Conservation (phyloP, 345 rosid genomes). For the Rubroshorea leprosula region DNA sequence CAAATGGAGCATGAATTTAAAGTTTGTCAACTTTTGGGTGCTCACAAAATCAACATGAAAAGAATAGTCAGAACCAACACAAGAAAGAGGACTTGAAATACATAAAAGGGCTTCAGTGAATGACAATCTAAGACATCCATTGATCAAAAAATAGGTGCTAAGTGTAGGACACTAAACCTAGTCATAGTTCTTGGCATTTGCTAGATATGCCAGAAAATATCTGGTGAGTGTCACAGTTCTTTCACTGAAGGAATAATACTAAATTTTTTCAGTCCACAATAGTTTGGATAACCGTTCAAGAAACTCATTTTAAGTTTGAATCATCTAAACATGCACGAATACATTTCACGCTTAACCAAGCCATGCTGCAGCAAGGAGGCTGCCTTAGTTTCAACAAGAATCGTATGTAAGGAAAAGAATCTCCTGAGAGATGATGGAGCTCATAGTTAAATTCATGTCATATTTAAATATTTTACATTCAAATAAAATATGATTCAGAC, state of each 20-base stretch:
- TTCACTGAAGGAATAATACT: not conserved
- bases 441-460: not conserved
- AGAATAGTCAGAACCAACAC: too few species aligned
- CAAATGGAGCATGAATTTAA: too few species aligned
- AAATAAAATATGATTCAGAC: too few species aligned
- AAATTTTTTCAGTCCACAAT: not conserved
- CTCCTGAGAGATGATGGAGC: not conserved
- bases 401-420: not conserved
- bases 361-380: not conserved
- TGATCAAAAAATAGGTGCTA: too few species aligned
- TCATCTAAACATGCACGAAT: not conserved
- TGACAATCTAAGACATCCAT: too few species aligned
- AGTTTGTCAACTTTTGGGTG: too few species aligned
- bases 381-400: constrained; percentile 1
- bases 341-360: too few species aligned
- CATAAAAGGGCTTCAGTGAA: too few species aligned
- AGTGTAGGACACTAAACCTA: not conserved
- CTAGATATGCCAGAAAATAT: not conserved
- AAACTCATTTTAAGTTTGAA: not conserved
- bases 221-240: not conserved
- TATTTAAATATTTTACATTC: too few species aligned
- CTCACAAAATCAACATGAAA: too few species aligned
- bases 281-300: not conserved
- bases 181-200: not conserved
- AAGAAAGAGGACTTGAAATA: too few species aligned